Evolutionary conservation across 371 early-diverging fungal species (phyloP).

Genomic region (Paraphysoderma sedebokerense): DNA sequence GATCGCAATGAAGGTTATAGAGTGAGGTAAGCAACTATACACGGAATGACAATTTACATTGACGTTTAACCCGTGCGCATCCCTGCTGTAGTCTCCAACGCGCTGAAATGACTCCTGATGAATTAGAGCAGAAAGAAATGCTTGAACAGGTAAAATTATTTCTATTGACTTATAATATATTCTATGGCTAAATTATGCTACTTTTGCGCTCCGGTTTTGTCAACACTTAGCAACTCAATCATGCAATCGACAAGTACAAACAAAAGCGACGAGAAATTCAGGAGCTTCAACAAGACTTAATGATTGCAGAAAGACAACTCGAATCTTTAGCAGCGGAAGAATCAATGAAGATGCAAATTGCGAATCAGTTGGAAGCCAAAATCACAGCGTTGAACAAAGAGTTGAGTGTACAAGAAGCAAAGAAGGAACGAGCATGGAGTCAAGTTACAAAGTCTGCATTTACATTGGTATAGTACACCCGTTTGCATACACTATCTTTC

Average conservation of each 20-base stretch:
- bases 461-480: background rate
- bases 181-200: too few relatives aligned
- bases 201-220: too few relatives aligned
- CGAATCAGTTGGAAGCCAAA: conserved; percentile 14
- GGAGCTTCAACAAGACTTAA: conserved; percentile 16
- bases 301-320: conserved; percentile 11
- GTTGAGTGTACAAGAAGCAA: conserved; percentile 18
- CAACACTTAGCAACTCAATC: conserved; percentile 26
- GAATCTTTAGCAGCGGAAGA: conserved; percentile 11
- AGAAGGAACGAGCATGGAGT: conserved; percentile 20
- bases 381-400: conserved; percentile 14
- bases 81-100: conserved; percentile 16
- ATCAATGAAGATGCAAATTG: conserved; percentile 9
- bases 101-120: conserved; percentile 25
- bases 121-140: conserved; percentile 31
- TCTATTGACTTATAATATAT: background rate
- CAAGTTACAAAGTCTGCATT: background rate
- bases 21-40: background rate
- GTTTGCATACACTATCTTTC: background rate
- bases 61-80: too few relatives aligned
- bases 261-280: conserved; percentile 18
- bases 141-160: conserved; percentile 27
- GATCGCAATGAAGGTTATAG: conserved; percentile 25
- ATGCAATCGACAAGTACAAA: conserved; percentile 22
- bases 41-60: background rate